Evolutionary conservation across 1,284 basidiomycete species (phyloP).

Genomic region (Heimioporus punctisporus): DNA sequence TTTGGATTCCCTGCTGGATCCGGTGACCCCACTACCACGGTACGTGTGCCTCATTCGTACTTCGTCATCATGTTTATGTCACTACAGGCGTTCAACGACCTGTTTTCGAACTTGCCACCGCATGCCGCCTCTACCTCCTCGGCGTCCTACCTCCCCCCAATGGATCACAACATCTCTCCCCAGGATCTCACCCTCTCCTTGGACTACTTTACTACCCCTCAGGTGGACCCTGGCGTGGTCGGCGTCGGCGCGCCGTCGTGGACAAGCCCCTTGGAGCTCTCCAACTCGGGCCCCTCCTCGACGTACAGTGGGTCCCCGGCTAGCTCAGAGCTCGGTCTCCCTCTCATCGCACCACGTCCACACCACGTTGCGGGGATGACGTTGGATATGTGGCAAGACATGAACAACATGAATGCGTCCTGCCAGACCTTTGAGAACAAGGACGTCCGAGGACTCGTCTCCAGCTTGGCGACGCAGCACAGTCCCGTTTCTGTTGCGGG

Average conservation of each 20-base stretch:
- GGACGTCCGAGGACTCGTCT: too few species aligned
- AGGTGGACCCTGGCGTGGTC: background rate
- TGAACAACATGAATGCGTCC: too few species aligned
- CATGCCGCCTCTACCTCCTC: constrained; percentile 13
- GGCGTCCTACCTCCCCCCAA: constrained; percentile 29
- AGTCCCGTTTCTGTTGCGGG: too few species aligned
- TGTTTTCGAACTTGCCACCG: constrained; percentile 26
- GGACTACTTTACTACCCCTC: constrained; percentile 3
- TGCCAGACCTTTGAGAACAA: too few species aligned
- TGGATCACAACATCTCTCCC: constrained; percentile 25
- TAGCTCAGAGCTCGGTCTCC: constrained; percentile 40
- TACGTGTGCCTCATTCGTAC: constrained; percentile 11
- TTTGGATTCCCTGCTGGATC: constrained; percentile 27
- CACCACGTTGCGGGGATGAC: constrained; percentile 23
- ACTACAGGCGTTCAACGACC: constrained; percentile 23
- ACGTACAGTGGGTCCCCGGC: constrained; percentile 49
- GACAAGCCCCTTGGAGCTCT: constrained; percentile 1
- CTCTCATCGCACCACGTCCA: constrained; percentile 35
- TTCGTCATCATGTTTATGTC: background rate
- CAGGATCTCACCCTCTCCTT: constrained; percentile 13
- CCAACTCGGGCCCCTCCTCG: constrained; percentile 41
- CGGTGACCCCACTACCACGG: constrained; percentile 15
- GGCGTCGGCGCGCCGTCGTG: background rate
- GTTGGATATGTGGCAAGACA: constrained; percentile 29
- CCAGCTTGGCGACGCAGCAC: too few species aligned